Percentiles rank a stretch among this genome's conserved stretches.
phyloP scores from a whole-genome alignment of 75 land plant genomes.

The Sequoiadendron giganteum region DNA sequence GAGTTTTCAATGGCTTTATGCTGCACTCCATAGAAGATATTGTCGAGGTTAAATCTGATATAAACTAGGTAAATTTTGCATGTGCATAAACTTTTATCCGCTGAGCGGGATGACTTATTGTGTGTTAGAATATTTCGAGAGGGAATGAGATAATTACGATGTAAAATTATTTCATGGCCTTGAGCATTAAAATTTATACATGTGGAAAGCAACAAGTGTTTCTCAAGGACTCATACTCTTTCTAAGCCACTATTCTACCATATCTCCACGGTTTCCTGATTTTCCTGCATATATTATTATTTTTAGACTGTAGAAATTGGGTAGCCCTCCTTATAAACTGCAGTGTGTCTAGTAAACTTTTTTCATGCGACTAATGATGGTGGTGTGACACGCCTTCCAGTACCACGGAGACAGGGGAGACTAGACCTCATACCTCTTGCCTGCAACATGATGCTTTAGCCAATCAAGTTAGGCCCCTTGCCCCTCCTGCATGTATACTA shows the following conservation, averaged over 20 bases:
- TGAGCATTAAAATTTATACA: not conserved
- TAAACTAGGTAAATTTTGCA: not conserved
- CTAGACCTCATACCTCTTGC: too few species aligned
- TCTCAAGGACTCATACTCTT: not conserved
- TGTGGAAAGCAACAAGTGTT: not conserved
- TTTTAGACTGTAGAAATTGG: too few species aligned
- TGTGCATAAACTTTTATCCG: not conserved
- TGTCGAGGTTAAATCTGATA: not conserved
- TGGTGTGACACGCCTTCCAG: too few species aligned
- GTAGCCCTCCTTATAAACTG: too few species aligned
- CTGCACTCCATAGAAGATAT: not conserved
- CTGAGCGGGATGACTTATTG: not conserved
- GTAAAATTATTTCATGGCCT: not conserved
- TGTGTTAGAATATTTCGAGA: not conserved
- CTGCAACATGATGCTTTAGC: too few species aligned
- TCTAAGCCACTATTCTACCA: not conserved
- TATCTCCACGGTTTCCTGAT: not conserved
- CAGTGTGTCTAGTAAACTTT: too few species aligned
- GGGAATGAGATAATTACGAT: not conserved
- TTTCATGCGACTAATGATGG: too few species aligned
- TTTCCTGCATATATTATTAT: not conserved
- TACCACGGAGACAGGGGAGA: too few species aligned
- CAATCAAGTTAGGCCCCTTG: too few species aligned
- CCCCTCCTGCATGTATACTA: too few species aligned
- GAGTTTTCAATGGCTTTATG: not conserved